phyloP scores from a whole-genome alignment of 2,329 filamentous ascomycete species.

The Pestalotiopsis sp. region DNA sequence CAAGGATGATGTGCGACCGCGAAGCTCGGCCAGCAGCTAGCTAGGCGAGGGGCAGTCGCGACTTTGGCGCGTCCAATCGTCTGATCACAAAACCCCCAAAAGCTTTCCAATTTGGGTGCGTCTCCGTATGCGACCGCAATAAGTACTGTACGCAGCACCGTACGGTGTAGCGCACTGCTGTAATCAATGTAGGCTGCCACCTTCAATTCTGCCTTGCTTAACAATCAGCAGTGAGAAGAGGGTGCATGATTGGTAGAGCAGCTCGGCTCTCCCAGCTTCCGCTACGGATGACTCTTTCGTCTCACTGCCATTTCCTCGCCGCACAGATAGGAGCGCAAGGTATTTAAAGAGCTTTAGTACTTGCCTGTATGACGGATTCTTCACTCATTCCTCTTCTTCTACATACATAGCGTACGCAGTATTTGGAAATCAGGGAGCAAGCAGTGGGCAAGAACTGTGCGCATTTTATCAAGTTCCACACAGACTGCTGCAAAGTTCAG shows the following conservation, averaged over 20 bases:
- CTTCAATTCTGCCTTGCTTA: constrained; percentile 31
- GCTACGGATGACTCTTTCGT: not conserved
- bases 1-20: constrained; percentile 9
- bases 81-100: not conserved
- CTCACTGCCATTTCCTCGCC: not conserved
- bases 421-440: not conserved
- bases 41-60: constrained; percentile 11
- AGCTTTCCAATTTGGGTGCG: not conserved
- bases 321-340: not conserved
- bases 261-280: not conserved
- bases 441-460: not conserved
- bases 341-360: not conserved
- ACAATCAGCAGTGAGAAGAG: constrained; percentile 20
- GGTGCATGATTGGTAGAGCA: constrained; percentile 16
- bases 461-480: not conserved
- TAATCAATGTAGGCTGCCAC: constrained; percentile 18
- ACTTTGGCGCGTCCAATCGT: constrained; percentile 4
- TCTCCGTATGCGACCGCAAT: not conserved
- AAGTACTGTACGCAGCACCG: not conserved
- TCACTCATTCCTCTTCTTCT: not conserved
- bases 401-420: not conserved
- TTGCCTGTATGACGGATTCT: not conserved
- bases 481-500: not conserved
- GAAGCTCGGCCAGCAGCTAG: not conserved
- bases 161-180: not conserved